These are phyloP conservation scores for Laburnicola sp. DNA, from an alignment of 2,329 filamentous ascomycete genomes.

Conservation along the genomic window DNA sequence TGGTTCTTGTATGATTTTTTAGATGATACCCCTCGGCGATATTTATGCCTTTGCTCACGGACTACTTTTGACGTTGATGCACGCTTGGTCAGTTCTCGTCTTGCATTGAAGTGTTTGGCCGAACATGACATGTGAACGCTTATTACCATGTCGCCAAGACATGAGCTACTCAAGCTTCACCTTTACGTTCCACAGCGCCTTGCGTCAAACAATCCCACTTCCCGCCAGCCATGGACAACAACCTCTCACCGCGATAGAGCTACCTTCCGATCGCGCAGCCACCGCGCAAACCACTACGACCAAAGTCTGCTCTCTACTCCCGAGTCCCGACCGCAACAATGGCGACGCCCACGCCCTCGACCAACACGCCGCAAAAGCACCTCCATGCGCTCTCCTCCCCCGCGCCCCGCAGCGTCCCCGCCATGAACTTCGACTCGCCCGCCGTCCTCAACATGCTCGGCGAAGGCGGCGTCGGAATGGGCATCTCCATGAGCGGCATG, in stretches of 20 bases:
- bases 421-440: slow-evolving; percentile 48
- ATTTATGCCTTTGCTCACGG: too few relatives aligned
- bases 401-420: slow-evolving; percentile 49
- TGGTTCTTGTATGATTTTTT: too few relatives aligned
- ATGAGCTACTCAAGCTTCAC: slow-evolving; percentile 21
- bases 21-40: too few relatives aligned
- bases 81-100: neutral
- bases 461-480: slow-evolving; percentile 48
- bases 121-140: neutral
- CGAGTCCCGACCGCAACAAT: slow-evolving; percentile 21
- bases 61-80: too few relatives aligned
- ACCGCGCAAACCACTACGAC: neutral
- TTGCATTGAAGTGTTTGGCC: too few relatives aligned
- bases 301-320: neutral
- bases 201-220: slow-evolving; percentile 1
- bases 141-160: slow-evolving; percentile 24
- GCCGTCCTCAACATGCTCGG: slow-evolving; percentile 49
- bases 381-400: slow-evolving; percentile 46
- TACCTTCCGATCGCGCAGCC: neutral
- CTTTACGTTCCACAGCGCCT: slow-evolving; percentile 3
- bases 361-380: slow-evolving; percentile 43
- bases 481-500: slow-evolving; percentile 40
- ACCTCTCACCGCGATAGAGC: slow-evolving; percentile 2
- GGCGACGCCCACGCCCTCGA: slow-evolving; percentile 45
- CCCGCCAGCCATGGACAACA: slow-evolving; percentile 13